These are phyloP conservation scores for Cercospora beticola DNA, from an alignment of 2,329 filamentous ascomycete genomes.

Conservation along the genomic window DNA sequence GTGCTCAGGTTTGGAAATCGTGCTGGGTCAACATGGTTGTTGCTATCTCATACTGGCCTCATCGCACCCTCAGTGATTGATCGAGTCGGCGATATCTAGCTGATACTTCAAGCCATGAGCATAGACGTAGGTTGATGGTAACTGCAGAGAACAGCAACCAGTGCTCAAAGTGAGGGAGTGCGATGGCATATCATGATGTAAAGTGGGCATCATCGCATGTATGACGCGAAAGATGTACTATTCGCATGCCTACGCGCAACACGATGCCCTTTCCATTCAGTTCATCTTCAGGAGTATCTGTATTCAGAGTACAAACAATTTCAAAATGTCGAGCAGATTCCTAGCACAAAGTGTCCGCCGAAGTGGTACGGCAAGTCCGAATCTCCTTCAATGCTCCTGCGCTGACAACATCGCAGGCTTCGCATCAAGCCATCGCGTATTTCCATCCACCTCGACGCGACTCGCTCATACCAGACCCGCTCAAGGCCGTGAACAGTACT, in stretches of 20 bases:
- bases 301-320: not conserved
- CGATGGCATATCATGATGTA: not conserved
- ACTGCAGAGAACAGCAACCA: too few relatives aligned
- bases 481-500: not conserved
- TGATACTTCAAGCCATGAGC: too few relatives aligned
- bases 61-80: too few relatives aligned
- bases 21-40: too few relatives aligned
- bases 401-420: not conserved
- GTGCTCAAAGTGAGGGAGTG: not conserved
- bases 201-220: not conserved
- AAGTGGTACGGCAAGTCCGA: not conserved
- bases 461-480: not conserved
- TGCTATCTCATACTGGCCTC: too few relatives aligned
- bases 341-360: not conserved
- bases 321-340: not conserved
- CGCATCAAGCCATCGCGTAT: not conserved
- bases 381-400: not conserved
- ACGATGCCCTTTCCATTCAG: not conserved
- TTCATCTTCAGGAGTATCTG: not conserved
- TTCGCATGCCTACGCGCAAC: not conserved
- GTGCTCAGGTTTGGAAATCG: too few relatives aligned
- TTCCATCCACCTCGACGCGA: not conserved
- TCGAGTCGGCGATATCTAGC: too few relatives aligned
- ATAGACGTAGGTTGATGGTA: too few relatives aligned
- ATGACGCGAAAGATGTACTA: slow-evolving; percentile 2